These are phyloP conservation scores for Apophysomyces variabilis DNA, from an alignment of 371 early-diverging fungal species.

Conservation along the genomic window DNA sequence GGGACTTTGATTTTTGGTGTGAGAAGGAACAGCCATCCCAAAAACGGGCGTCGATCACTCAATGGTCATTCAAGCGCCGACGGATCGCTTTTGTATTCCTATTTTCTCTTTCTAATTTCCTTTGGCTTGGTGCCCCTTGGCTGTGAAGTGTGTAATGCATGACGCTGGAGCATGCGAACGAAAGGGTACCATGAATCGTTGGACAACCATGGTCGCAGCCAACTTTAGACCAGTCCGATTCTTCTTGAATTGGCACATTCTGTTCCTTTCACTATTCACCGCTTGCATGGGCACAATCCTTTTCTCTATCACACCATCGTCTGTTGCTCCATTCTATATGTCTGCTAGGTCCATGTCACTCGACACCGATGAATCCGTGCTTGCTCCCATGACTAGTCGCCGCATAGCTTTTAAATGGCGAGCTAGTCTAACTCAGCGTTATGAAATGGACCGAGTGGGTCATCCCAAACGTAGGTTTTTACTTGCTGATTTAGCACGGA, in stretches of 20 bases:
- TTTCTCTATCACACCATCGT: background rate
- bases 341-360: background rate
- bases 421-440: conserved; percentile 29
- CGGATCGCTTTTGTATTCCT: background rate
- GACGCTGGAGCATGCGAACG: background rate
- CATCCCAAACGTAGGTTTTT: conserved; percentile 33
- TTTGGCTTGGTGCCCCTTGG: background rate
- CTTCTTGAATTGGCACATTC: background rate
- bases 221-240: background rate
- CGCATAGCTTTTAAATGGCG: conserved; percentile 29
- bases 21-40: background rate
- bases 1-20: too few relatives aligned
- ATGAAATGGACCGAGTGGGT: conserved; percentile 18
- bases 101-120: background rate
- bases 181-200: background rate
- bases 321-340: background rate
- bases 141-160: background rate
- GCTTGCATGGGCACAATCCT: conserved; percentile 2
- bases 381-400: conserved; percentile 34
- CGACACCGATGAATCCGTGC: conserved; percentile 27
- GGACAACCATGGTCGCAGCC: background rate
- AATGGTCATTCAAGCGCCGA: background rate
- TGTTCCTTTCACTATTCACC: conserved; percentile 1
- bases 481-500: background rate
- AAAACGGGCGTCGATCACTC: background rate